Base-by-base conservation (phyloP, 805 yeast genomes). In the Monosporozyma unispora region DNA sequence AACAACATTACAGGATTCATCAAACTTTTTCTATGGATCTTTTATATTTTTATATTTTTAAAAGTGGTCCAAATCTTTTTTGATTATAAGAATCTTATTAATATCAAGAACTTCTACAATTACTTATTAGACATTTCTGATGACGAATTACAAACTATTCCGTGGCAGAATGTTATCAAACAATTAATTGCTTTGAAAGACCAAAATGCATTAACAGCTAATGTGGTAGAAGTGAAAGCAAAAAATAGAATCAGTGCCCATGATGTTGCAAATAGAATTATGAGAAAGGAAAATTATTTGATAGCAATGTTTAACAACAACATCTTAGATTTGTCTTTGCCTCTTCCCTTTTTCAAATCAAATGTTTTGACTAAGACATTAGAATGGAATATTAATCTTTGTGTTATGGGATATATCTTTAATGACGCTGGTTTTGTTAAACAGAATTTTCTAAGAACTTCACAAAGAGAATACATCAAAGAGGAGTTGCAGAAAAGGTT, bases 271-370 rank as follows among this genome's bases (percentile, higher is more conserved):
- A 95, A 93, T 62, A 73, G 99, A 51, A 85, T 93, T 50, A 90
- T 93, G 99, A 74, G 99, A 52, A 87, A 82, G 56, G 99, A 93
- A 52, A 93, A 93, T 62, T 93, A 90, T 64, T 75, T 89, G 74
- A 88, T 93, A 61, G 96, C 97, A 1, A 68, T 93, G 56, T 81
- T 87, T 59, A 90, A 88, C 66, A 86, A 82, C 56, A 80, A 85
- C 51, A 70, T 91, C 1, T 67, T 91, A 41, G 84, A 85, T 58
- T 69, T 87, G 22, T 74, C 84, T 0, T 62, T 88, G 16, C 80
- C 82, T 1, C 53, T 79, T 3, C 81, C 82, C 0, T 61, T 72
- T 3, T 67, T 69, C 31, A 66, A 68, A 12, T 60, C 67, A 4
- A 70, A 66, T 42, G 69, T 75, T 11, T 69, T 93, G 28, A 91